Evolutionary conservation across 1,139 yeast genomes (phyloP).

Genomic region (Saccharomycopsis crataegensis): DNA sequence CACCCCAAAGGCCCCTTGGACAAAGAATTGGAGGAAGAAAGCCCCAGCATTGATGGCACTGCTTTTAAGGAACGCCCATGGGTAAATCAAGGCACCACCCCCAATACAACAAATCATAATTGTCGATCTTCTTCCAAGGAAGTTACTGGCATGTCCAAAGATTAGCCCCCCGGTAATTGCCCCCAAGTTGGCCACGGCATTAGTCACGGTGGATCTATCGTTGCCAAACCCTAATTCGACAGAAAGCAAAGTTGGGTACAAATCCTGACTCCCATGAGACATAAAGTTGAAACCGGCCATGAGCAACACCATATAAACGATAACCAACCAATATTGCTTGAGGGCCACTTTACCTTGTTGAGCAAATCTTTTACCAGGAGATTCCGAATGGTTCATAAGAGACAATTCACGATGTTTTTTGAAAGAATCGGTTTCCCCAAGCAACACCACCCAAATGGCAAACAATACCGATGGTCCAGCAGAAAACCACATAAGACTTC

Average conservation of each 20-base stretch:
- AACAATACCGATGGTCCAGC: constrained; percentile 60
- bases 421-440: constrained; percentile 58
- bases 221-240: constrained; percentile 43
- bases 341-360: constrained; percentile 27
- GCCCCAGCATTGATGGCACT: constrained; percentile 67
- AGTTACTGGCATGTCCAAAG: constrained; percentile 54
- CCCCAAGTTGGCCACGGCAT: constrained; percentile 63
- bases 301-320: constrained; percentile 44
- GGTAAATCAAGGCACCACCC: constrained; percentile 59
- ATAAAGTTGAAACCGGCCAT: constrained; percentile 63
- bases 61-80: constrained; percentile 59
- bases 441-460: constrained; percentile 42
- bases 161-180: constrained; percentile 59
- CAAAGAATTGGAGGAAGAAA: constrained; percentile 71
- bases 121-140: constrained; percentile 53
- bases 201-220: constrained; percentile 56
- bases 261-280: constrained; percentile 71
- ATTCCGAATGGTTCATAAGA: constrained; percentile 22
- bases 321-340: constrained; percentile 36
- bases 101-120: constrained; percentile 51
- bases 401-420: constrained; percentile 26
- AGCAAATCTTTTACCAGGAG: constrained; percentile 20
- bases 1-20: constrained; percentile 88
- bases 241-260: constrained; percentile 58
- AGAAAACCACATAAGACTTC: constrained; percentile 74